Evolutionary conservation across 2,329 filamentous ascomycete species (phyloP), one percentile per base, ranked within the genome.

Genomic region (Pseudopithomyces chartarum): DNA sequence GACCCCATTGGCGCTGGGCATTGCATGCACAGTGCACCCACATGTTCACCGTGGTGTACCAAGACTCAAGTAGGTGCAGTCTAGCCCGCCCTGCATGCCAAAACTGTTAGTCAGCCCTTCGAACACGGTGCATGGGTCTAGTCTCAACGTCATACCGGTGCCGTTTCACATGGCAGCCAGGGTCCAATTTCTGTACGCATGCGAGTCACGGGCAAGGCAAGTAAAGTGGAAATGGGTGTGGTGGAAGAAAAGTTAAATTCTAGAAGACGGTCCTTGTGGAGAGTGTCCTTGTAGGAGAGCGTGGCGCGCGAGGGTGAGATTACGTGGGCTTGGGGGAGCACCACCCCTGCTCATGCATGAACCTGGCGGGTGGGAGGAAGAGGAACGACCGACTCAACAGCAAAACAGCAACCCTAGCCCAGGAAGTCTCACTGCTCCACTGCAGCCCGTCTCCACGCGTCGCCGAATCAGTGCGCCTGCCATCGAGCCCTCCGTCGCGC

Each of bases 381-480:
- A 47, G 34, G n/a, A 29, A 29, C 26, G 26, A 29, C 26, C n/a
- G 34, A 46, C 20, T 33, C 52, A 47, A 29, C 40, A 47, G 33
- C 45, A 38, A 23, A 47, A 34, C 44, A 20, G 46, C 46, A 39
- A n/a, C n/a, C 23, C 34, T 10, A 50, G 7, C 23, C 43, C 20
- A 2, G 19, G 23, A 46, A 44, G 50, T 51, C 53, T 56, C 34
- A 54, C 57, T 38, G 53, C 54, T 43, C 33, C 57, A 59, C 57
- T 7, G 23, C 57, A 38, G 52, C 45, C 48, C 46, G 53, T 26
- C 19, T 32, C 22, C 29, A 44, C 48, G 39, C 33, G 5, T 40
- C 53, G 44, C 39, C 57, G 52, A 56, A 56, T 54, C 57, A 54
- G 29, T 33, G 53, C 49, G 26, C 39, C 42, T 44, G 38, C 47